Evolutionary conservation across 805 yeast genomes (phyloP).

Genomic region (Novakomyces olei): DNA sequence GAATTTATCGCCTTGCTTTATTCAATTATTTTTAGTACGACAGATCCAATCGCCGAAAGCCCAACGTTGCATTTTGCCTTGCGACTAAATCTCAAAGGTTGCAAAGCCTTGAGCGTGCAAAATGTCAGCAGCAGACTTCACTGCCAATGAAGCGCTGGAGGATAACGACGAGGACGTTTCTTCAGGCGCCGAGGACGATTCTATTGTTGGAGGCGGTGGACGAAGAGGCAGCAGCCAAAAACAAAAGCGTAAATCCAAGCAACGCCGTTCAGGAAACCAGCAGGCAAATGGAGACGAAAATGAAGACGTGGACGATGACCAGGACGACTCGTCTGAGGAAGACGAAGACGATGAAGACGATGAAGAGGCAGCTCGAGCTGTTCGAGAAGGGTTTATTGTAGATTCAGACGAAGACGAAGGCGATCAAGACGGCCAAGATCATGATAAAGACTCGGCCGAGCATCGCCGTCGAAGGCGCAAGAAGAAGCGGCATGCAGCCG

Average conservation of each 20-base stretch:
- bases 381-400: slow-evolving; percentile 81
- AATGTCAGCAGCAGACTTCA: slow-evolving; percentile 6
- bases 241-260: too few relatives aligned
- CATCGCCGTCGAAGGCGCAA: slow-evolving; percentile 10
- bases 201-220: slow-evolving; percentile 21
- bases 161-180: slow-evolving; percentile 9
- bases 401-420: slow-evolving; percentile 66
- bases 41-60: not conserved
- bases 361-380: slow-evolving; percentile 33
- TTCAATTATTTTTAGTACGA: not conserved
- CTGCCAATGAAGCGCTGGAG: slow-evolving; percentile 7
- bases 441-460: slow-evolving; percentile 9
- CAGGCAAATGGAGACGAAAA: slow-evolving; percentile 9
- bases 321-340: slow-evolving; percentile 49
- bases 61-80: not conserved
- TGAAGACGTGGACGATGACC: slow-evolving; percentile 23
- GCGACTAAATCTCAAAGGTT: not conserved
- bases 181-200: slow-evolving; percentile 10
- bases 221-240: slow-evolving; percentile 31
- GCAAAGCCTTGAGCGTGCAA: not conserved
- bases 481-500: slow-evolving; percentile 12
- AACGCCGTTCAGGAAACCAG: too few relatives aligned
- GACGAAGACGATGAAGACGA: slow-evolving; percentile 89
- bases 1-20: not conserved
- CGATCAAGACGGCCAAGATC: slow-evolving; percentile 17